These are phyloP conservation scores for Stentor roeselii DNA, from an alignment of 73 alveolate species.

Conservation along the genomic window DNA sequence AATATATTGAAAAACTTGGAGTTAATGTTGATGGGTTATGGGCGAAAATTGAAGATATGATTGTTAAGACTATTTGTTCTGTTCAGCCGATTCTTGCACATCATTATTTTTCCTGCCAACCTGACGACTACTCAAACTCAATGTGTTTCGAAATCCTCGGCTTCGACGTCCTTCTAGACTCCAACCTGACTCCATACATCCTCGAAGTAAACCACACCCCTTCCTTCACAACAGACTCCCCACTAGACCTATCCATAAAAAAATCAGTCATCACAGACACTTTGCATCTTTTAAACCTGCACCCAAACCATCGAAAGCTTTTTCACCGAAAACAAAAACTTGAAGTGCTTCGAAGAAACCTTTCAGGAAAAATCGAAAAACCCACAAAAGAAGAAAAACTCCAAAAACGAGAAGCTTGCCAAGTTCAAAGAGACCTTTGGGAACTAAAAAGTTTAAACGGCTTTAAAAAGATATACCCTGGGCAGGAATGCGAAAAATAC, in stretches of 20 bases:
- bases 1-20: background rate
- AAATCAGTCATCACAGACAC: constrained; percentile 42
- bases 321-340: background rate
- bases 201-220: constrained; percentile 59
- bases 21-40: background rate
- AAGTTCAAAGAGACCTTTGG: background rate
- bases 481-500: background rate
- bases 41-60: background rate
- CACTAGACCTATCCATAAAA: constrained; percentile 45
- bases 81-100: background rate
- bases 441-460: background rate
- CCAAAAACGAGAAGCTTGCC: background rate
- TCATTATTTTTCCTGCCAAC: background rate
- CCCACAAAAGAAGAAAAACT: background rate
- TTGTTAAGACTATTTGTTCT: background rate
- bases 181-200: constrained; percentile 42
- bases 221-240: constrained; percentile 51
- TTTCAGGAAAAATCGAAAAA: background rate
- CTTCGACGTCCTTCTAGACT: background rate
- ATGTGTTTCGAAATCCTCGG: constrained; percentile 26
- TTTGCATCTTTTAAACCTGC: constrained; percentile 31
- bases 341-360: background rate
- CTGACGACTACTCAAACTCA: constrained; percentile 5
- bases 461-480: background rate
- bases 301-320: background rate